Evolutionary conservation across 306 rosid genomes (phyloP).

Genomic region (Cucumis cinereus): DNA sequence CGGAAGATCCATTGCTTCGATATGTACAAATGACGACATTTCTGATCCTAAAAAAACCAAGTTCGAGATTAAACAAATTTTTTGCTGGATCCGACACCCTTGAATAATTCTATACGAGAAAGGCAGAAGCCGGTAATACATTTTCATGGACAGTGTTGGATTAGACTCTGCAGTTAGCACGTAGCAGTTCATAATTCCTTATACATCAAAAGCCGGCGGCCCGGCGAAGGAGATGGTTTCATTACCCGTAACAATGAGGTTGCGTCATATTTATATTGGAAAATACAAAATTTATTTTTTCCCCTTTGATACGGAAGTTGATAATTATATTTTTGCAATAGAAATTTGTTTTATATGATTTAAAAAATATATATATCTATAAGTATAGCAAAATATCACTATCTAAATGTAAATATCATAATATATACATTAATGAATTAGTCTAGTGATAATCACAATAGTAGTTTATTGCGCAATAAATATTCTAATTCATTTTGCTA

Average conservation of each 20-base stretch:
- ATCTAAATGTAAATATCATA: too few relatives aligned
- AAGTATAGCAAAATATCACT: too few relatives aligned
- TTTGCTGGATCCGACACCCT: neutral
- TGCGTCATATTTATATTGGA: neutral
- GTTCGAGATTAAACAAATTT: neutral
- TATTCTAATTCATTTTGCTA: too few relatives aligned
- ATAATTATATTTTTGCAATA: too few relatives aligned
- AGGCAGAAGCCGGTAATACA: conserved; percentile 5
- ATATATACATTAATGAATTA: too few relatives aligned
- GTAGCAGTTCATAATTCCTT: neutral
- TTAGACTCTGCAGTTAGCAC: neutral
- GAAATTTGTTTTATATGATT: too few relatives aligned
- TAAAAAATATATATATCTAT: too few relatives aligned
- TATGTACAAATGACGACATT: neutral
- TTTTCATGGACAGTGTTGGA: neutral
- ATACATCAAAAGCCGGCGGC: neutral
- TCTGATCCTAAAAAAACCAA: neutral
- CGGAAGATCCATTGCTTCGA: neutral
- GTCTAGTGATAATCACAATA: too few relatives aligned
- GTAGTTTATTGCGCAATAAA: too few relatives aligned
- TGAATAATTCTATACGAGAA: neutral
- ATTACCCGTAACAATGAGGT: neutral
- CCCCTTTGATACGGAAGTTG: too few relatives aligned
- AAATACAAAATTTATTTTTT: too few relatives aligned
- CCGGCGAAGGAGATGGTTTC: neutral